phyloP scores from a whole-genome alignment of 257 asterid species.

The Solanum peruvianum region DNA sequence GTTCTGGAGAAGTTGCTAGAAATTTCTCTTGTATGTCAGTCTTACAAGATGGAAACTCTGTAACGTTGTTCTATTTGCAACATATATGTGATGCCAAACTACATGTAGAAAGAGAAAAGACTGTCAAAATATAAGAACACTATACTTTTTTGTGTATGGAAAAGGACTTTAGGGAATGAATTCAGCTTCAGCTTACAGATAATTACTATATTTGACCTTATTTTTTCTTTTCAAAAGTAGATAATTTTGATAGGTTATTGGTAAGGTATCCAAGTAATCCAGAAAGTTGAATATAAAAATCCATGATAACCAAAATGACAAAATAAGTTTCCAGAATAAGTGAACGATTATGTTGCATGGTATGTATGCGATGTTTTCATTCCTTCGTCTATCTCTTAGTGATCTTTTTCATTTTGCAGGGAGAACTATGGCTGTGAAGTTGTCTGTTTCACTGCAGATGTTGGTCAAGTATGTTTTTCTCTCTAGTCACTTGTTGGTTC shows the following conservation, averaged over 20 bases:
- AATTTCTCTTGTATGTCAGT: background rate
- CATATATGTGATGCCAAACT: background rate
- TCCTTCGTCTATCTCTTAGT: background rate
- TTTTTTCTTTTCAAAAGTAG: background rate
- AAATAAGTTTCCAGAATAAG: background rate
- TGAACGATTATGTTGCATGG: background rate
- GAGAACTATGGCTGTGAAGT: constrained; percentile 91
- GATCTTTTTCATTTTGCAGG: constrained; percentile 25
- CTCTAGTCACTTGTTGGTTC: background rate
- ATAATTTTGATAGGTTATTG: background rate
- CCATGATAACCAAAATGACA: background rate
- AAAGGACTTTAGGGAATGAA: background rate
- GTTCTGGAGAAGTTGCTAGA: background rate
- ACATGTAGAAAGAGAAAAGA: background rate
- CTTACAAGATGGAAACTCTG: background rate
- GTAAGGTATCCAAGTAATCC: background rate
- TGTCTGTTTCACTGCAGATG: constrained; percentile 95
- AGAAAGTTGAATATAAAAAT: background rate
- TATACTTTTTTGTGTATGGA: background rate
- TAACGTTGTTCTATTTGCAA: background rate
- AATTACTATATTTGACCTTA: background rate
- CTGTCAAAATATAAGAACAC: background rate
- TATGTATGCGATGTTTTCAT: background rate
- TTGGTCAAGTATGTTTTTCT: constrained; percentile 70
- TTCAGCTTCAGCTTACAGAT: background rate